Evolutionary conservation across 768 basidiomycete genomes (phyloP).

Genomic region (Macrolepiota fuliginosa): DNA sequence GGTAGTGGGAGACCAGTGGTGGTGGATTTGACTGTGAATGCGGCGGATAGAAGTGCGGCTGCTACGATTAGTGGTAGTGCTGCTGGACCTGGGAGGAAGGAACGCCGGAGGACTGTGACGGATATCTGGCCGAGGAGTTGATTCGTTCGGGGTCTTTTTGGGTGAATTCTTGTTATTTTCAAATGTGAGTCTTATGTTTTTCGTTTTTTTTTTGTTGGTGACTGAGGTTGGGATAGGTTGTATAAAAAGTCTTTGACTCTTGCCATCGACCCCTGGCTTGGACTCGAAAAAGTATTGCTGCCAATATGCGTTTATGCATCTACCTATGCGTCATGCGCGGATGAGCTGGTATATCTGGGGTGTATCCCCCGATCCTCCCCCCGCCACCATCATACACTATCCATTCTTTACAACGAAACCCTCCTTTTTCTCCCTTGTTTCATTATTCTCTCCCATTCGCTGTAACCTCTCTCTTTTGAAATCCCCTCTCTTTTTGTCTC

Average conservation of each 20-base stretch:
- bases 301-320: not conserved
- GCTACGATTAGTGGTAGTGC: no score
- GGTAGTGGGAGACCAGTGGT: constrained; percentile 17
- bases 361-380: not conserved
- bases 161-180: not conserved
- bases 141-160: constrained; percentile 7
- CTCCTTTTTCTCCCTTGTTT: constrained; percentile 7
- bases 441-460: not conserved
- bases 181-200: constrained; percentile 5
- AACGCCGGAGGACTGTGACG: constrained; percentile 42
- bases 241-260: not conserved
- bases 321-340: not conserved
- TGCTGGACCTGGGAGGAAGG: constrained; percentile 26
- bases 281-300: not conserved
- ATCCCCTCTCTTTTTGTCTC: constrained; percentile 10
- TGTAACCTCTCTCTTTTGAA: constrained; percentile 4
- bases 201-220: not conserved
- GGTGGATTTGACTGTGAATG: constrained; percentile 24
- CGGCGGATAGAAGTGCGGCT: constrained; percentile 41
- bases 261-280: not conserved
- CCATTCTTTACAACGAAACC: not conserved
- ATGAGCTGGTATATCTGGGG: not conserved
- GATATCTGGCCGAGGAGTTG: constrained; percentile 39
- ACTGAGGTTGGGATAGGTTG: not conserved
- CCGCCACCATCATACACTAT: not conserved